Evolutionary conservation across 139 green algal genomes (phyloP).

Genomic region (Edaphochlamys debaryana): DNA sequence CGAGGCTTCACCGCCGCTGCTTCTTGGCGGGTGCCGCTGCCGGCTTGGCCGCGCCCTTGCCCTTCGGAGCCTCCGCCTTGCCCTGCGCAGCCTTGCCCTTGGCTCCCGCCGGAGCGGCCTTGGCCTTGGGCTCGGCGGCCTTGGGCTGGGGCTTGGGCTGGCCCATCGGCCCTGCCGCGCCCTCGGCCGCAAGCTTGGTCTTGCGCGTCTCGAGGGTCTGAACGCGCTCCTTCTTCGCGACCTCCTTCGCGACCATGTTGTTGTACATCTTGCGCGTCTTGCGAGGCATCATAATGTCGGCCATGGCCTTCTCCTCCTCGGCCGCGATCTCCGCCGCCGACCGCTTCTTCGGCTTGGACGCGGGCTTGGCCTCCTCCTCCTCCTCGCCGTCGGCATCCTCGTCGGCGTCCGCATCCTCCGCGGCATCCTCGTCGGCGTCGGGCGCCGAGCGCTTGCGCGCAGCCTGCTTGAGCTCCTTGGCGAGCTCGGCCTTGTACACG

Average conservation of each 20-base stretch:
- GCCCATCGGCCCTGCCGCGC: slow-evolving; percentile 14
- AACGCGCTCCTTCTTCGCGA: slow-evolving; percentile 68
- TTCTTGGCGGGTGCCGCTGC: background rate
- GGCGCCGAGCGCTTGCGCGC: background rate
- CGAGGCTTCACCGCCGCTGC: background rate
- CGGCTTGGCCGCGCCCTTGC: background rate
- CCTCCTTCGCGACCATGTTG: slow-evolving; percentile 70
- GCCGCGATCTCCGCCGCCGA: slow-evolving; percentile 35
- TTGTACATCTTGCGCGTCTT: slow-evolving; percentile 93
- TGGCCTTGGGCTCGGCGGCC: background rate
- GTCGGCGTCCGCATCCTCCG: slow-evolving; percentile 31
- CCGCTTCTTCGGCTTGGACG: background rate
- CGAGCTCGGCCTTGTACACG: slow-evolving; percentile 72
- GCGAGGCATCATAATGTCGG: slow-evolving; percentile 91
- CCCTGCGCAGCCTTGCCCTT: background rate
- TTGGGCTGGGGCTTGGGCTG: slow-evolving; percentile 13
- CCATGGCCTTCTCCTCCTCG: slow-evolving; percentile 76
- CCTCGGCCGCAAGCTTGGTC: slow-evolving; percentile 1
- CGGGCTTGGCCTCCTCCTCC: background rate
- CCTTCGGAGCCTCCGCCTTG: too few species aligned
- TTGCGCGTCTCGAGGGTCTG: slow-evolving; percentile 66
- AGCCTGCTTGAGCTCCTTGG: slow-evolving; percentile 67
- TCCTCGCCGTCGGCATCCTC: slow-evolving; percentile 22
- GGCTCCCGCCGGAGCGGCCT: background rate
- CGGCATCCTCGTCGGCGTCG: slow-evolving; percentile 18